These are phyloP conservation scores for Beverwykella pulmonaria DNA, from an alignment of 495 filamentous ascomycete species.

Conservation along the genomic window DNA sequence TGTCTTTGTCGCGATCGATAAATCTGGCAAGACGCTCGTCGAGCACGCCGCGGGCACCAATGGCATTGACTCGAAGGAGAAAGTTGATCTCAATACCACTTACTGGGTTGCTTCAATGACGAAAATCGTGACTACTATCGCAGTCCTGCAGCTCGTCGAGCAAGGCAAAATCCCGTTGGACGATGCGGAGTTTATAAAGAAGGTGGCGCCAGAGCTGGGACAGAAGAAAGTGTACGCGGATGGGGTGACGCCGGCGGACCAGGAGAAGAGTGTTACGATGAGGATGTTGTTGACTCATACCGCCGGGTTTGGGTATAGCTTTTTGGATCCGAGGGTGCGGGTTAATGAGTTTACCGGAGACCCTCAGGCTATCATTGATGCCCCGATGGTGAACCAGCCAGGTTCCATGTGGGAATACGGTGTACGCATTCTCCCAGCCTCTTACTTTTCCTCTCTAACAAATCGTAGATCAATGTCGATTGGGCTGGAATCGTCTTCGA, in stretches of 20 bases:
- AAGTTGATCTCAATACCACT: conserved; percentile 54
- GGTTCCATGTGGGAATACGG: conserved; percentile 62
- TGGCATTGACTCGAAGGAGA: conserved; percentile 44
- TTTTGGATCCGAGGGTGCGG: conserved; percentile 57
- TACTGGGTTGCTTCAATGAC: conserved; percentile 64
- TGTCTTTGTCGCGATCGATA: conserved; percentile 50
- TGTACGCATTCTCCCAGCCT: conserved; percentile 45
- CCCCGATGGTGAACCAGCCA: conserved; percentile 61
- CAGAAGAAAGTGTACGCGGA: conserved; percentile 33
- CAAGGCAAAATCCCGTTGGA: conserved; percentile 54
- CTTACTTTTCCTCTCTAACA: too few relatives aligned
- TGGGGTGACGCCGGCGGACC: conserved; percentile 44
- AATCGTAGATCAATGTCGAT: conserved; percentile 55
- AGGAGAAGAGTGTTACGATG: conserved; percentile 60
- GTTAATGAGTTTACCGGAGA: conserved; percentile 59
- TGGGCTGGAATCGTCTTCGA: conserved; percentile 64
- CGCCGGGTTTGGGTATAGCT: conserved; percentile 49
- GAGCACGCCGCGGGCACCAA: conserved; percentile 50
- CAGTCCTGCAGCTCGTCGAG: conserved; percentile 61
- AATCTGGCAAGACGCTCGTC: conserved; percentile 51
- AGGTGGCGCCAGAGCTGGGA: conserved; percentile 53
- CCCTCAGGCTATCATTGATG: conserved; percentile 45
- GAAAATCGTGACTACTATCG: conserved; percentile 57
- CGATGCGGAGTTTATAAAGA: conserved; percentile 51
- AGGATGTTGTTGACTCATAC: conserved; percentile 66